Conservation (phyloP, 1,139 yeast species). For the Blastobotrys illinoisensis region DNA sequence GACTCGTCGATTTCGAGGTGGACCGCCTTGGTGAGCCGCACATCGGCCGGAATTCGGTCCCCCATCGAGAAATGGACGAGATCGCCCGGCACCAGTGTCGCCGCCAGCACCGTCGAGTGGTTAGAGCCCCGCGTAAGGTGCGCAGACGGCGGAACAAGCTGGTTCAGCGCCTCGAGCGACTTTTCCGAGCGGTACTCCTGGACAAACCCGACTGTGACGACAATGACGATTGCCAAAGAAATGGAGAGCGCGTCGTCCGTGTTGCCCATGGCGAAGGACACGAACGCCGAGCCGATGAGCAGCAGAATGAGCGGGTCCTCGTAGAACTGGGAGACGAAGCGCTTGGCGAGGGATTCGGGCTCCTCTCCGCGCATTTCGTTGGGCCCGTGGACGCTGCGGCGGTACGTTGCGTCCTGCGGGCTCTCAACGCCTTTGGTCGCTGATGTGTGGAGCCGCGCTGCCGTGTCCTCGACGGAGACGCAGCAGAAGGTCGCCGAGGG, state of each 20-base stretch:
- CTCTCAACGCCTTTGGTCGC: slow-evolving; percentile 52
- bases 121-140: slow-evolving; percentile 69
- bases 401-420: slow-evolving; percentile 60
- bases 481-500: slow-evolving; percentile 49
- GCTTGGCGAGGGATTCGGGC: slow-evolving; percentile 62
- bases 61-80: slow-evolving; percentile 84
- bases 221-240: slow-evolving; percentile 76
- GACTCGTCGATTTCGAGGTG: slow-evolving; percentile 85
- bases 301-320: slow-evolving; percentile 85
- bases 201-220: slow-evolving; percentile 91
- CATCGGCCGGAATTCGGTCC: slow-evolving; percentile 92
- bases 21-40: slow-evolving; percentile 69
- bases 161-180: slow-evolving; percentile 83
- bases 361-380: slow-evolving; percentile 72
- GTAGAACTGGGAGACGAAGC: slow-evolving; percentile 72
- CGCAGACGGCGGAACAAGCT: slow-evolving; percentile 90
- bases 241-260: slow-evolving; percentile 89
- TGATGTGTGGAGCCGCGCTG: slow-evolving; percentile 57
- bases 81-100: slow-evolving; percentile 89
- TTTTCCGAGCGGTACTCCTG: slow-evolving; percentile 95
- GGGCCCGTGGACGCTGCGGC: slow-evolving; percentile 70
- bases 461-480: slow-evolving; percentile 56
- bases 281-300: slow-evolving; percentile 78
- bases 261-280: slow-evolving; percentile 87
- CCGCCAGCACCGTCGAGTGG: slow-evolving; percentile 73